Base-by-base conservation (phyloP, 306 rosid species). In the Benincasa hispida region DNA sequence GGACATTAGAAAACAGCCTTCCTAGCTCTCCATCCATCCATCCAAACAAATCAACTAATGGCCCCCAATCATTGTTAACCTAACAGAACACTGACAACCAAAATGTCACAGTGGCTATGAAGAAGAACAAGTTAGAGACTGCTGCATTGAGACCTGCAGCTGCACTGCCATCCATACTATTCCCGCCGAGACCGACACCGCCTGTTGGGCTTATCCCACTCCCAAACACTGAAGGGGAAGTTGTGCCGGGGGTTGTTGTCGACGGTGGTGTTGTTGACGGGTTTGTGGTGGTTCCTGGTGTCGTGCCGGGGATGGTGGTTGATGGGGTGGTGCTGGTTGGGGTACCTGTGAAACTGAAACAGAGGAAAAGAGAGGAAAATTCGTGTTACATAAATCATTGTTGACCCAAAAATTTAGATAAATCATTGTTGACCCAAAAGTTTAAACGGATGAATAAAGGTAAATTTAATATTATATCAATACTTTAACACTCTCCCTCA, bases 161-260 rank as follows among this genome's bases (percentile, higher is more conserved):
- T 30, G 37, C 83, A 22, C 39, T 74, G 0, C 83, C 54, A 62
- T 84, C 85, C 77, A 82, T 30, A 5, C 79, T 50, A 4, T 39
- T 76, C 32, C 79, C 79, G 21, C 95, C 86, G 0, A 89, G 74
- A 78, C 95, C 86, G 0, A 91, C 78, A 32, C 97, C 91, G 57
- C 87, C 84, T 4, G 90, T 12, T 18, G 98, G 98, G 82, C 95
- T 88, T 1, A 91, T 78, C 45, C 98, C 95, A 53, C 84, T 58
- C 32, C 93, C 91, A 59, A 87, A 86, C 75, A 86, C 79, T n/a
- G 89, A 66, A 51, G 92, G 80, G 76, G 76, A 74, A 4, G 81
- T 79, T 5, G 78, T 58, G 5, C 85, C 88, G 0, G 85, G 42
- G 1, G 76, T 24, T 32, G 69, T 77, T 4, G 81, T 30, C 2